phyloP scores from a whole-genome alignment of 2,329 filamentous ascomycete species.

The Colletotrichum sp. region DNA sequence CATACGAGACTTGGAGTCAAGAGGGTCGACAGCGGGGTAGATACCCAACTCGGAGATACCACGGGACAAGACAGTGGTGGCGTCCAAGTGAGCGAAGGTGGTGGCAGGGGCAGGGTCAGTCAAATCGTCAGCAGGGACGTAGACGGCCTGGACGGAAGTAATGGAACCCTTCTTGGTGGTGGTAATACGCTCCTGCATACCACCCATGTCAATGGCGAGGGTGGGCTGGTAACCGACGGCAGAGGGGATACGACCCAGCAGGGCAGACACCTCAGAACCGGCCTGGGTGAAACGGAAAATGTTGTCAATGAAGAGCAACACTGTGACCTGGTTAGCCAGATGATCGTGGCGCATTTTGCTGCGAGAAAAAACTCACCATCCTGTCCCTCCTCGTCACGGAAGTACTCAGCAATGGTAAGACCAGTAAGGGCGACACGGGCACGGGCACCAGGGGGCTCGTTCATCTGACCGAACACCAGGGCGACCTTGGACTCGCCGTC shows the following conservation, averaged over 20 bases:
- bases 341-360: background rate
- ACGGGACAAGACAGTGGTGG: conserved; percentile 99
- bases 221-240: conserved; percentile 99
- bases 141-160: conserved; percentile 99
- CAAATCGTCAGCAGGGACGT: conserved; percentile 99
- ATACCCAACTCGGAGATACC: conserved; percentile 99
- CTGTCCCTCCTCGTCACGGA: conserved; percentile 79
- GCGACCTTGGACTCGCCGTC: conserved; percentile 99
- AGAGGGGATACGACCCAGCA: conserved; percentile 99
- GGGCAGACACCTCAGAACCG: conserved; percentile 99
- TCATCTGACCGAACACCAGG: conserved; percentile 99
- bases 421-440: conserved; percentile 99
- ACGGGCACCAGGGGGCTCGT: conserved; percentile 99
- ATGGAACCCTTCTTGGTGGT: conserved; percentile 99
- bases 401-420: conserved; percentile 81
- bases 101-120: conserved; percentile 99
- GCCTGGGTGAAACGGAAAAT: conserved; percentile 99
- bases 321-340: conserved; percentile 48
- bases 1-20: conserved; percentile 99
- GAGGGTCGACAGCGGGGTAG: conserved; percentile 99
- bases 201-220: conserved; percentile 98
- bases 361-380: conserved; percentile 65
- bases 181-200: conserved; percentile 99
- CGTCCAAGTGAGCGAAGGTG: conserved; percentile 99
- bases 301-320: conserved; percentile 99